A percentile compares a stretch with the other conserved stretches of the same genome.
Evolutionary conservation across 257 asterid genomes (phyloP).

Genomic region (Rhazya stricta): DNA sequence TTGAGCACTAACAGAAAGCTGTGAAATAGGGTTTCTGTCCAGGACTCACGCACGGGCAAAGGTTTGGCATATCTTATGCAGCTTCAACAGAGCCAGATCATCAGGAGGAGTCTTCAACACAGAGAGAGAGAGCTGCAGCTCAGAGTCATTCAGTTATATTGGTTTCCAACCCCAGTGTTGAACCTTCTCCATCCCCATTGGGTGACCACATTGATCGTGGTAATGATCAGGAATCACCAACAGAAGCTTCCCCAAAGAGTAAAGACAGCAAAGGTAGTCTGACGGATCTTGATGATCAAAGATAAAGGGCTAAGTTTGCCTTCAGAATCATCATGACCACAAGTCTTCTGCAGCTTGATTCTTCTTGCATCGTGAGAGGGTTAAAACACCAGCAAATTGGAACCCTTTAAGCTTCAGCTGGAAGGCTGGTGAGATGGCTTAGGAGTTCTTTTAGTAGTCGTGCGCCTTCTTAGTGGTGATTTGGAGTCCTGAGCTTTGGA

Average conservation of each 20-base stretch:
- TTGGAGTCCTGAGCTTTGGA: not conserved
- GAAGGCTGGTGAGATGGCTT: not conserved
- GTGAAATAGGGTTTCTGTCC: constrained; percentile 80
- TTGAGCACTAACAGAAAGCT: constrained; percentile 6
- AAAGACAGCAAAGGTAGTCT: constrained; percentile 1
- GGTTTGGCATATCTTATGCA: constrained; percentile 63
- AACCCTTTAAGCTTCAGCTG: not conserved
- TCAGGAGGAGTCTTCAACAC: constrained; percentile 39
- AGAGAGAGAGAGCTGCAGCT: constrained; percentile 27
- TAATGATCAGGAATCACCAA: constrained; percentile 17
- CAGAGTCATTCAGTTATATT: constrained; percentile 33
- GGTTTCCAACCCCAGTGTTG: constrained; percentile 32
- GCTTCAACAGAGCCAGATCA: constrained; percentile 29
- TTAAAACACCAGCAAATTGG: not conserved
- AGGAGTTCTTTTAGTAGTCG: not conserved
- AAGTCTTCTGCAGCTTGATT: not conserved
- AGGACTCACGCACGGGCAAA: constrained; percentile 76
- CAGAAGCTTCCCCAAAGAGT: constrained; percentile 9
- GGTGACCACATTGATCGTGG: constrained; percentile 32
- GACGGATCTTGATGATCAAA: not conserved
- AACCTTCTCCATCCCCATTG: constrained; percentile 19
- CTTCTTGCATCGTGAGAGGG: not conserved
- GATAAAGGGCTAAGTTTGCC: not conserved
- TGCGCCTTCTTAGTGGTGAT: not conserved
- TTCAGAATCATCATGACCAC: not conserved